Evolutionary conservation across 2,329 filamentous ascomycete species (phyloP).

Genomic region (Sphaerulina vaccinii): DNA sequence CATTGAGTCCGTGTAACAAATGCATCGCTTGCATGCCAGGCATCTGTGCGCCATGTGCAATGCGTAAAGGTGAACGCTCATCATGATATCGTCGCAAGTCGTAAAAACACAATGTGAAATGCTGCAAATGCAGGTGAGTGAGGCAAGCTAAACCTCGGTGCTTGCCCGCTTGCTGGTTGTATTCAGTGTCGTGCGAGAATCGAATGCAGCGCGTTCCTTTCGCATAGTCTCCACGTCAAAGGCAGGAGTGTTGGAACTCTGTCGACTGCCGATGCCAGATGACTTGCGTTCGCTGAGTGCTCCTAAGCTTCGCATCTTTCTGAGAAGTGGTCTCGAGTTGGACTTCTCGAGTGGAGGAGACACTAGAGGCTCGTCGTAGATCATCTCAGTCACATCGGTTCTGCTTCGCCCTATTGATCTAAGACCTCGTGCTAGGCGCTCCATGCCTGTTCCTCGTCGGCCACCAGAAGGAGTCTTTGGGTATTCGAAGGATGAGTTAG

Average conservation of each 20-base stretch:
- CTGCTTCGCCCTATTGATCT: slow-evolving; percentile 57
- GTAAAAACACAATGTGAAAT: slow-evolving; percentile 19
- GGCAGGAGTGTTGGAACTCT: slow-evolving; percentile 20
- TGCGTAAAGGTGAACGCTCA: slow-evolving; percentile 13
- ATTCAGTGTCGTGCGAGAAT: slow-evolving; percentile 13
- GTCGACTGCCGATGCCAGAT: slow-evolving; percentile 18
- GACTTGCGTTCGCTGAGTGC: slow-evolving; percentile 33
- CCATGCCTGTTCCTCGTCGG: slow-evolving; percentile 52
- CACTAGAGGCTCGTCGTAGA: slow-evolving; percentile 23
- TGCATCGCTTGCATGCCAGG: background rate
- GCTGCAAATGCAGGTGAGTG: background rate
- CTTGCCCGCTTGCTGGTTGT: slow-evolving; percentile 20
- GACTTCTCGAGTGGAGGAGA: slow-evolving; percentile 13
- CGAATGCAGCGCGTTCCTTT: slow-evolving; percentile 20
- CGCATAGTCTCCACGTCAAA: slow-evolving; percentile 28
- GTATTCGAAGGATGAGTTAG: slow-evolving; percentile 26
- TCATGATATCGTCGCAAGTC: slow-evolving; percentile 25
- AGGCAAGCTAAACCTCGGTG: slow-evolving; percentile 18
- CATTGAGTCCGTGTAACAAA: slow-evolving; percentile 1
- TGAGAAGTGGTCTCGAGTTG: slow-evolving; percentile 32
- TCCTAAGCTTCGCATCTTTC: slow-evolving; percentile 41
- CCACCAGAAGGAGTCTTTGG: slow-evolving; percentile 39
- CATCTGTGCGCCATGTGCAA: slow-evolving; percentile 18
- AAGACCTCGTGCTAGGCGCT: slow-evolving; percentile 60
- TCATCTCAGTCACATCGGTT: slow-evolving; percentile 52